A percentile compares a stretch with the other conserved stretches of the same genome.
Conservation (phyloP, 345 rosid species). For the Alliaria petiolata region DNA sequence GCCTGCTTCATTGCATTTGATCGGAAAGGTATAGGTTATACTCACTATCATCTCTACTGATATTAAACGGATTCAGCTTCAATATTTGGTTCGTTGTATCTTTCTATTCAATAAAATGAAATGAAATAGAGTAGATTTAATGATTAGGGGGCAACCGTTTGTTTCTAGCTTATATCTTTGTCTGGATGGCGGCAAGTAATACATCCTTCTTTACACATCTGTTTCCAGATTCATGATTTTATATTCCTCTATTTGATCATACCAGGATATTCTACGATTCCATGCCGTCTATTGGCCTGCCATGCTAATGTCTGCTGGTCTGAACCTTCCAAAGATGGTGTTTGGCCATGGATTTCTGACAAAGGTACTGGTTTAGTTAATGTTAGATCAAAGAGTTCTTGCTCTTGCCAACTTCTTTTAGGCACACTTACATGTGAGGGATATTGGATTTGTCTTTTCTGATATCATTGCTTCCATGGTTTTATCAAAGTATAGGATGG, state of each 20-base stretch:
- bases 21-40: constrained; percentile 68
- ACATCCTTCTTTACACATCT: not conserved
- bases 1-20: constrained; percentile 94
- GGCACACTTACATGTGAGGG: not conserved
- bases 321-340: constrained; percentile 73
- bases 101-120: not conserved
- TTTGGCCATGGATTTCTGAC: constrained; percentile 97
- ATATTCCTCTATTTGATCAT: not conserved
- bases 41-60: not conserved
- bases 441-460: not conserved
- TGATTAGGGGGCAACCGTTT: not conserved
- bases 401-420: not conserved
- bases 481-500: constrained; percentile 77
- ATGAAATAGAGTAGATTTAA: not conserved
- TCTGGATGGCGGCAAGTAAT: not conserved
- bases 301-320: constrained; percentile 92
- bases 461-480: not conserved
- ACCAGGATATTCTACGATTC: constrained; percentile 85
- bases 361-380: constrained; percentile 45
- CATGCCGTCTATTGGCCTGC: constrained; percentile 99
- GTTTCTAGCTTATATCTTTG: not conserved
- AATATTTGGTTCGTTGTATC: not conserved
- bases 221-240: not conserved
- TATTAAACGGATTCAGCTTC: not conserved
- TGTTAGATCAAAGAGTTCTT: not conserved